These are phyloP conservation scores for Cystofilobasidium macerans DNA, from an alignment of 768 basidiomycete species.

Conservation along the genomic window DNA sequence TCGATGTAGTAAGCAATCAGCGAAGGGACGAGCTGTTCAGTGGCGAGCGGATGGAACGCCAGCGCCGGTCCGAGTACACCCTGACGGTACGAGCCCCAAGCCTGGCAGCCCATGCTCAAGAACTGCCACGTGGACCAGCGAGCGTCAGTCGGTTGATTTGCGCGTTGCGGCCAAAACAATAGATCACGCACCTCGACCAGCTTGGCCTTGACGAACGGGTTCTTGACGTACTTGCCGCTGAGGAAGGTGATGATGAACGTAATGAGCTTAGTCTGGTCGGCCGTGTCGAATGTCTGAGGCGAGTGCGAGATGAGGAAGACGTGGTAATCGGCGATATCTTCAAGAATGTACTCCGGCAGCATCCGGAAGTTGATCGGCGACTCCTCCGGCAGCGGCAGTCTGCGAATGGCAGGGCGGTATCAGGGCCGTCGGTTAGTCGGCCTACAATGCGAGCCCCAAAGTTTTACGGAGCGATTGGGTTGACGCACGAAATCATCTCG, in stretches of 20 bases:
- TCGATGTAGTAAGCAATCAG: constrained; percentile 93
- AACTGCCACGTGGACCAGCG: constrained; percentile 27
- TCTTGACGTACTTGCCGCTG: constrained; percentile 96
- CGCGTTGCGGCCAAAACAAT: background rate
- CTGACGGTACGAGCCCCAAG: constrained; percentile 36
- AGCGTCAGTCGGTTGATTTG: background rate
- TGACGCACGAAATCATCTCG: constrained; percentile 53
- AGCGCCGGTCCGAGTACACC: constrained; percentile 65
- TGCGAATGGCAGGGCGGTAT: constrained; percentile 36
- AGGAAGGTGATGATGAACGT: constrained; percentile 83
- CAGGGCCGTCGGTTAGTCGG: background rate
- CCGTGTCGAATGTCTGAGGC: constrained; percentile 69
- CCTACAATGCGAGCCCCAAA: background rate
- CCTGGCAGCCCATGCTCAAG: constrained; percentile 34
- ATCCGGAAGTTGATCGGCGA: constrained; percentile 75
- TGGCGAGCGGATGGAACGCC: constrained; percentile 70
- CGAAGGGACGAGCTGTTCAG: constrained; percentile 79
- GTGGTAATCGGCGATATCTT: constrained; percentile 84
- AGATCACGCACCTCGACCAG: constrained; percentile 64
- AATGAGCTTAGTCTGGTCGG: constrained; percentile 76
- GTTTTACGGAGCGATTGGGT: background rate
- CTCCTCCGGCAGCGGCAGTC: constrained; percentile 72
- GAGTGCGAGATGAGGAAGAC: constrained; percentile 63
- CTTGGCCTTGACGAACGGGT: constrained; percentile 92
- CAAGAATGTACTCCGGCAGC: constrained; percentile 85